These are phyloP conservation scores for Fusarium paranaense DNA, from an alignment of 2,329 filamentous ascomycete genomes.

Conservation along the genomic window DNA sequence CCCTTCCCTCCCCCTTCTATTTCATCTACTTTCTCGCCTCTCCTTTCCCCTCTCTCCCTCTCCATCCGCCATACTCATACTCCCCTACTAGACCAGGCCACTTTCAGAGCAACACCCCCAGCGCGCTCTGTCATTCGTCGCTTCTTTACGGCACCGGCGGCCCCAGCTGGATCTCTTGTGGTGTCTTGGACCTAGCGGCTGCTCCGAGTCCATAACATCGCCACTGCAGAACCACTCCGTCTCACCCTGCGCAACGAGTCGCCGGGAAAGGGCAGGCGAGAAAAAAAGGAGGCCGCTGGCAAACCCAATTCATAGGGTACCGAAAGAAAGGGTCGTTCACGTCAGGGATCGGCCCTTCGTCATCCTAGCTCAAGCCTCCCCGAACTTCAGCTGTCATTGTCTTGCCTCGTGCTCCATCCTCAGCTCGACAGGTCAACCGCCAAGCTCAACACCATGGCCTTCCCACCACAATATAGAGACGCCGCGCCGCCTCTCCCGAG, in stretches of 20 bases:
- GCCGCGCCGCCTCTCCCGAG: slow-evolving; percentile 51
- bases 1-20: slow-evolving; percentile 3
- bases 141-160: slow-evolving; percentile 28
- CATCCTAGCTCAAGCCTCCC: slow-evolving; percentile 38
- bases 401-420: slow-evolving; percentile 40
- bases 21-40: background rate
- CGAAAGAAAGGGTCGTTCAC: slow-evolving; percentile 15
- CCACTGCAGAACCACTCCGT: slow-evolving; percentile 40
- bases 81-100: slow-evolving; percentile 14
- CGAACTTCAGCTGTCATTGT: slow-evolving; percentile 42
- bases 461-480: slow-evolving; percentile 52
- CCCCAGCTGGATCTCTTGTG: slow-evolving; percentile 32
- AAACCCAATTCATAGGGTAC: slow-evolving; percentile 15
- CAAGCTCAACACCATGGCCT: slow-evolving; percentile 50
- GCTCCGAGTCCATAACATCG: slow-evolving; percentile 38
- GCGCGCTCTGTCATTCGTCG: slow-evolving; percentile 39
- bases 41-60: slow-evolving; percentile 5
- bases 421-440: slow-evolving; percentile 40
- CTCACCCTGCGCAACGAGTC: slow-evolving; percentile 37
- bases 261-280: slow-evolving; percentile 19
- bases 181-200: slow-evolving; percentile 40
- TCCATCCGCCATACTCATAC: background rate
- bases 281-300: slow-evolving; percentile 18
- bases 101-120: slow-evolving; percentile 21
- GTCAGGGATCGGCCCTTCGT: slow-evolving; percentile 33